Evolutionary conservation across 2,329 filamentous ascomycete genomes (phyloP).

Genomic region (Epichloe festucae): DNA sequence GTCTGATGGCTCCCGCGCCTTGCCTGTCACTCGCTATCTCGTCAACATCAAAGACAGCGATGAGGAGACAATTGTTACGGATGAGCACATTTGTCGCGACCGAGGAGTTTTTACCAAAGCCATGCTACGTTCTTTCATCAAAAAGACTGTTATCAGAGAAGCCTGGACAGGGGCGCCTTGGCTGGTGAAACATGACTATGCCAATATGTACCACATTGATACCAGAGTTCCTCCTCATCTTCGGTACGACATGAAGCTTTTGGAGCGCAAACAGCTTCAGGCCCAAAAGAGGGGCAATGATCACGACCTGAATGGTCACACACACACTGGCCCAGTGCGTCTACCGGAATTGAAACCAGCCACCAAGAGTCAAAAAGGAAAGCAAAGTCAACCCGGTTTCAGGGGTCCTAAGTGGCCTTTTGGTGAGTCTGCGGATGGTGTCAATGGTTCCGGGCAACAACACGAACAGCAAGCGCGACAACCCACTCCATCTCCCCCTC

Average conservation of each 20-base stretch:
- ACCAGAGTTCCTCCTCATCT: conserved; percentile 76
- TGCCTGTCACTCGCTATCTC: conserved; percentile 67
- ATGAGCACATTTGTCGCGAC: conserved; percentile 72
- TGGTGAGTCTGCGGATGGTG: conserved; percentile 20
- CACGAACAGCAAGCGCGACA: conserved; percentile 10
- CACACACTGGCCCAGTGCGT: conserved; percentile 36
- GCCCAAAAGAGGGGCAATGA: conserved; percentile 48
- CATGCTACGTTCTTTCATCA: conserved; percentile 85
- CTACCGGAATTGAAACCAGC: conserved; percentile 64
- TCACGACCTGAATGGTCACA: conserved; percentile 29
- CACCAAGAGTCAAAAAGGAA: conserved; percentile 55
- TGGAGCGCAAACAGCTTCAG: conserved; percentile 62
- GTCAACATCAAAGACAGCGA: conserved; percentile 59
- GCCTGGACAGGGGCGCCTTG: conserved; percentile 94
- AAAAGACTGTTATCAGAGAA: conserved; percentile 84
- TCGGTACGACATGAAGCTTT: conserved; percentile 65
- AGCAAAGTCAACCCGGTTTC: conserved; percentile 25
- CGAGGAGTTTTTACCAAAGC: conserved; percentile 90
- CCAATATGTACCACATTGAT: conserved; percentile 72
- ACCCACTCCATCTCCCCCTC: conserved; percentile 41
- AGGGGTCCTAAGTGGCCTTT: conserved; percentile 32
- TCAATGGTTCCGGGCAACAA: conserved; percentile 17
- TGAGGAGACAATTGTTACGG: conserved; percentile 67
- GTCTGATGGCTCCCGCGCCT: conserved; percentile 56
- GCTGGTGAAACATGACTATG: conserved; percentile 81